Conservation (phyloP, 2,329 filamentous ascomycete species). For the Trichoderma oligosporum region DNA sequence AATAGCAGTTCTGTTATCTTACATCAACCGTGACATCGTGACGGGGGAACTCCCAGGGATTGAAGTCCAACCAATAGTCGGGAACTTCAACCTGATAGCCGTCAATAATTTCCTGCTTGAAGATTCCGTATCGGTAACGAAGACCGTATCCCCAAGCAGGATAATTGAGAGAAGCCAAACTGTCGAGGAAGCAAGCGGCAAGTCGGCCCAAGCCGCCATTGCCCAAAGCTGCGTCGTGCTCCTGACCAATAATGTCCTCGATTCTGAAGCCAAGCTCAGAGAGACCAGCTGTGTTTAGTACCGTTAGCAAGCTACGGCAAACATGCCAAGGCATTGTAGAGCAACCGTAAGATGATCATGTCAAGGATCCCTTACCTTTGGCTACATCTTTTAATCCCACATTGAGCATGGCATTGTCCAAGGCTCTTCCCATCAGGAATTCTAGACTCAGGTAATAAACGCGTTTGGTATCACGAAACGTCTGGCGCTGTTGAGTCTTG, state of each 20-base stretch:
- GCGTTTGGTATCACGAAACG: constrained; percentile 83
- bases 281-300: constrained; percentile 62
- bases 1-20: constrained; percentile 29
- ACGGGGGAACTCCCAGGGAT: constrained; percentile 96
- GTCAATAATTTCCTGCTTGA: constrained; percentile 98
- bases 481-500: constrained; percentile 94
- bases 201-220: constrained; percentile 94
- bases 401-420: constrained; percentile 99
- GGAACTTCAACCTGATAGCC: constrained; percentile 98
- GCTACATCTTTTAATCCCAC: constrained; percentile 82
- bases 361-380: constrained; percentile 54
- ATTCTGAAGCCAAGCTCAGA: constrained; percentile 90
- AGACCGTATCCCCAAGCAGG: constrained; percentile 97
- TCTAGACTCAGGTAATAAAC: constrained; percentile 97
- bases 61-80: constrained; percentile 99
- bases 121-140: constrained; percentile 94
- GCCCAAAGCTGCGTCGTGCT: constrained; percentile 92
- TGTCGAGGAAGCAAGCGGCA: constrained; percentile 95
- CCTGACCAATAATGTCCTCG: constrained; percentile 90
- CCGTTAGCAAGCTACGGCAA: not conserved
- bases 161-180: constrained; percentile 88
- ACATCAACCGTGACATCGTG: constrained; percentile 92
- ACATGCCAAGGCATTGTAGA: too few relatives aligned
- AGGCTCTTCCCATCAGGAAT: constrained; percentile 92
- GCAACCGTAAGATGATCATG: not conserved